Percentiles rank a stretch among this genome's conserved stretches.
phyloP scores from a whole-genome alignment of 2,329 filamentous ascomycete genomes.

The Cryphonectria nitschkei region DNA sequence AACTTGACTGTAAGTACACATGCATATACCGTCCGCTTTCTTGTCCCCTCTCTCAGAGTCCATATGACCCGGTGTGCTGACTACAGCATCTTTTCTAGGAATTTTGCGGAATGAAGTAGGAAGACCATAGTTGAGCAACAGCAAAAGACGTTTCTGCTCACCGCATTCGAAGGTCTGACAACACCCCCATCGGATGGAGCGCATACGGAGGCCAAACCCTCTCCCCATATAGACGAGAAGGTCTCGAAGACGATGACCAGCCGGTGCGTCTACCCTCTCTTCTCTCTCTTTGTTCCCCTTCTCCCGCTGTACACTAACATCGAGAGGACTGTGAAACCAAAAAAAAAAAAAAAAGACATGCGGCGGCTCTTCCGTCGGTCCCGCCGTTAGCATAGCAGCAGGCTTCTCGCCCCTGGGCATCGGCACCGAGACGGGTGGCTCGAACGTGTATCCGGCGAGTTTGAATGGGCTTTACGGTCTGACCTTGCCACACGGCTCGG shows the following conservation, averaged over 20 bases:
- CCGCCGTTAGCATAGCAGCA: constrained; percentile 43
- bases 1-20: constrained; percentile 40
- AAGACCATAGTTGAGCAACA: constrained; percentile 26
- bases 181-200: constrained; percentile 45
- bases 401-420: constrained; percentile 45
- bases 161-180: constrained; percentile 39
- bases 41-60: background rate
- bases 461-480: constrained; percentile 43
- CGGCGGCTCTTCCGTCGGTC: constrained; percentile 40
- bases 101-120: constrained; percentile 34
- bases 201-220: constrained; percentile 36
- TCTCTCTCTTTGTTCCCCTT: no score
- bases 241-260: constrained; percentile 27
- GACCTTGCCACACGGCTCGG: constrained; percentile 34
- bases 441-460: constrained; percentile 44
- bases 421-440: constrained; percentile 44
- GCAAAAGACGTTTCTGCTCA: constrained; percentile 25
- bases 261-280: constrained; percentile 31
- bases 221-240: constrained; percentile 31
- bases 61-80: background rate
- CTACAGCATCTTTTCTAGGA: constrained; percentile 9
- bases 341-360: constrained; percentile 6
- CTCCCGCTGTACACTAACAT: background rate
- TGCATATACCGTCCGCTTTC: background rate
- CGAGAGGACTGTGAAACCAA: background rate